Evolutionary conservation across 2,329 filamentous ascomycete species (phyloP), one percentile per base, ranked within the genome.

Genomic region (Aureobasidium zeae): DNA sequence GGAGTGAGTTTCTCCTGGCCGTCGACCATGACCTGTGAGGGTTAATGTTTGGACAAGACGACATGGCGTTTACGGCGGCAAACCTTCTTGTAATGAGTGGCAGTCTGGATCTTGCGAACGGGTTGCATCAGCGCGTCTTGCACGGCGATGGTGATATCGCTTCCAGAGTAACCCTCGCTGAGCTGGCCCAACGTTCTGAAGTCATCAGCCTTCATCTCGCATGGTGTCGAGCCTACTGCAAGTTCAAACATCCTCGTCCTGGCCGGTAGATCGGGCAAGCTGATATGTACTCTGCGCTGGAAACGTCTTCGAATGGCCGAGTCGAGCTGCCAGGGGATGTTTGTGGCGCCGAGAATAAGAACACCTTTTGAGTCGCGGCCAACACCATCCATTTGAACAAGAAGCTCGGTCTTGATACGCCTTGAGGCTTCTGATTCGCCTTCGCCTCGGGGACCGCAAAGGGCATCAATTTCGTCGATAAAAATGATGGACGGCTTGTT

Each of bases 341-440:
- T 98, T 45, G 91, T 98, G 43, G 91, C 91, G 48, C 91, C 91
- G 3, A 98, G 76, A 29, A 98, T 93, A 17, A 98, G 71, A 7
- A 98, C 89, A 15, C 89, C 91, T 56, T 83, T 87, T 50, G 83
- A 89, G 64, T 98, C 91, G 51, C 93, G 89, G 50, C 91, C 93
- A 8, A 98, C 91, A 66, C 91, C 93, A 56, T 98, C 91, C 91
- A 98, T 98, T 65, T 98, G 91, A 13, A 98, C 89, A 11, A 98
- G 79, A 57, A 98, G 79, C 65, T 98, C 91, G 1, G 91, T 98
- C 69, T 98, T 98, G 73, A 98, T 98, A 62, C 91, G 83, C 49
- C 91, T 78, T 41, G 88, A 95, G 1, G 93, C 91, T 71, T 98
- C 91, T 1, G 88, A 95, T 69, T 98, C 93, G 61, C 91, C 91